phyloP scores from a whole-genome alignment of 2,329 filamentous ascomycete species.

The Diplodia intermedia region DNA sequence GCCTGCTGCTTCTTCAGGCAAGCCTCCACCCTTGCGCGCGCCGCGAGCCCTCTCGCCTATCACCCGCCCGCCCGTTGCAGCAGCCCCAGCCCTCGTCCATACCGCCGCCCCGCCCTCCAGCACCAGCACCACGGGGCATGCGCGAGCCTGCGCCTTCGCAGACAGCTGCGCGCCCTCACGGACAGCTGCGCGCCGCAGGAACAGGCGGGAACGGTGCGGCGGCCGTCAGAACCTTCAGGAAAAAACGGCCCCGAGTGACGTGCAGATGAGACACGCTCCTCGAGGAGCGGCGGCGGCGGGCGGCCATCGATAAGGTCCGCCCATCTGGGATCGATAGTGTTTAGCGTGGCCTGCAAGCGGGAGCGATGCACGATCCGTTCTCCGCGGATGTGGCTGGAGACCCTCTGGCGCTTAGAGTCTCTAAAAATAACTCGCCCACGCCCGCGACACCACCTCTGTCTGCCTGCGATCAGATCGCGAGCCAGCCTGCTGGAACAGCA shows the following conservation, averaged over 20 bases:
- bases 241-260: constrained; percentile 24
- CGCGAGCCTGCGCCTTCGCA: too few species aligned
- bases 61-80: constrained; percentile 1
- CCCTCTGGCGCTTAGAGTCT: constrained; percentile 19
- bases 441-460: constrained; percentile 12
- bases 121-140: too few species aligned
- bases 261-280: constrained; percentile 22
- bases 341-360: constrained; percentile 28
- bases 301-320: constrained; percentile 26
- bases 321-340: constrained; percentile 27
- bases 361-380: constrained; percentile 30
- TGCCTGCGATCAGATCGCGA: constrained; percentile 17
- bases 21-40: neutral
- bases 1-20: constrained; percentile 27
- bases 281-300: constrained; percentile 7
- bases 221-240: constrained; percentile 9
- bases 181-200: neutral
- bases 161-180: too few species aligned
- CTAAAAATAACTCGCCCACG: neutral
- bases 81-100: neutral
- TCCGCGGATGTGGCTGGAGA: constrained; percentile 31
- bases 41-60: neutral
- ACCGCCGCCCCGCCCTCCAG: neutral
- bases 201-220: neutral
- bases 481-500: constrained; percentile 12